A percentile compares a stretch with the other conserved stretches of the same genome.
These are phyloP conservation scores for Elaphomyces granulatus DNA, from an alignment of 495 filamentous ascomycete species.

Conservation along the genomic window DNA sequence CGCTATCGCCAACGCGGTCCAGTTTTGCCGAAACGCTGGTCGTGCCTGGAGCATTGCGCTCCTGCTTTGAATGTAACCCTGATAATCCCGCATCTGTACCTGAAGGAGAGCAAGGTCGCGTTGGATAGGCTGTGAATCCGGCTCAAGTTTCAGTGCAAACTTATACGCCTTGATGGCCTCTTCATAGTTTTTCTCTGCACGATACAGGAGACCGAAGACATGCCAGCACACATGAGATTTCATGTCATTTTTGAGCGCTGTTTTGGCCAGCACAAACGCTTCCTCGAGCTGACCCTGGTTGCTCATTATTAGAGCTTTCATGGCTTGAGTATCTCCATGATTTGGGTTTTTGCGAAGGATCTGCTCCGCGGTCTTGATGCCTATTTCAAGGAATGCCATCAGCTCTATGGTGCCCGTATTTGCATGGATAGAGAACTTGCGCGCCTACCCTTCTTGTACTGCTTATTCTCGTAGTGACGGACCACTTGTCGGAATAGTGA, in stretches of 20 bases:
- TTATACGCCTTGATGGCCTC: conserved; percentile 99
- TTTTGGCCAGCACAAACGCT: conserved; percentile 83
- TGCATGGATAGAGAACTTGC: not conserved
- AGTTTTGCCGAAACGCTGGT: conserved; percentile 72
- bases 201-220: conserved; percentile 91
- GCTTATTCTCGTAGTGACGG: conserved; percentile 92
- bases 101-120: conserved; percentile 86
- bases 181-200: conserved; percentile 89
- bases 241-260: conserved; percentile 86
- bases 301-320: conserved; percentile 97
- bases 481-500: conserved; percentile 89
- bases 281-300: conserved; percentile 79
- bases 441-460: conserved; percentile 75
- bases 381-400: conserved; percentile 25
- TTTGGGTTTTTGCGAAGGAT: conserved; percentile 86
- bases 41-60: conserved; percentile 69
- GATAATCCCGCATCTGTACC: conserved; percentile 92
- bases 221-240: conserved; percentile 99
- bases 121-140: conserved; percentile 85
- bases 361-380: conserved; percentile 84
- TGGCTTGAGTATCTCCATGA: conserved; percentile 95
- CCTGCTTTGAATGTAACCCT: conserved; percentile 81
- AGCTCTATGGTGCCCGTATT: not conserved
- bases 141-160: conserved; percentile 81
- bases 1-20: conserved; percentile 88